Evolutionary conservation across 2,329 filamentous ascomycete genomes (phyloP).

Genomic region (Penicillium psychrosexuale): DNA sequence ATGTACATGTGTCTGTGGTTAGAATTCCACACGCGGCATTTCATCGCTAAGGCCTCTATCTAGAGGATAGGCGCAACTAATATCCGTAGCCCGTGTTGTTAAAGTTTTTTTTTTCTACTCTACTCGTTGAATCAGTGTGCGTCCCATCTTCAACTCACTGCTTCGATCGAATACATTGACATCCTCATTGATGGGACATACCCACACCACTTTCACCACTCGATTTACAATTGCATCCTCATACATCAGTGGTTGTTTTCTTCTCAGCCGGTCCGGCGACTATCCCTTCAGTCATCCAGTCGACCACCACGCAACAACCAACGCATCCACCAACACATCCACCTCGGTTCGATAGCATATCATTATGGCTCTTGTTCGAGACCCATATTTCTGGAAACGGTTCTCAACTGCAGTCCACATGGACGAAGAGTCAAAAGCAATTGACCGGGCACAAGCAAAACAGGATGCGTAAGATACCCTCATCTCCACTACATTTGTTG

Average conservation of each 20-base stretch:
- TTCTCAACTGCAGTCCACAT: slow-evolving; percentile 58
- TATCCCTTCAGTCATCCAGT: slow-evolving; percentile 1
- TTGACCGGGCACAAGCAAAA: neutral
- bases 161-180: neutral
- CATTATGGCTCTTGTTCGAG: slow-evolving; percentile 51
- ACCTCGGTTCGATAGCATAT: neutral
- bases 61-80: slow-evolving; percentile 13
- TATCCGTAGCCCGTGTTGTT: slow-evolving; percentile 3
- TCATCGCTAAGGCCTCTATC: slow-evolving; percentile 3
- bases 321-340: neutral
- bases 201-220: neutral
- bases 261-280: neutral
- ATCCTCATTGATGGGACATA: neutral
- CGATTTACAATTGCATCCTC: neutral
- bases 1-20: neutral
- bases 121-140: neutral
- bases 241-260: neutral
- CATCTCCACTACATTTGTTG: slow-evolving; percentile 19
- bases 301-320: neutral
- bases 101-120: neutral
- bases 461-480: slow-evolving; percentile 11
- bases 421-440: slow-evolving; percentile 48
- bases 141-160: neutral
- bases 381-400: slow-evolving; percentile 60
- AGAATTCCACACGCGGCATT: slow-evolving; percentile 15